Conservation (phyloP, 345 rosid species). For the Heritiera fomes region DNA sequence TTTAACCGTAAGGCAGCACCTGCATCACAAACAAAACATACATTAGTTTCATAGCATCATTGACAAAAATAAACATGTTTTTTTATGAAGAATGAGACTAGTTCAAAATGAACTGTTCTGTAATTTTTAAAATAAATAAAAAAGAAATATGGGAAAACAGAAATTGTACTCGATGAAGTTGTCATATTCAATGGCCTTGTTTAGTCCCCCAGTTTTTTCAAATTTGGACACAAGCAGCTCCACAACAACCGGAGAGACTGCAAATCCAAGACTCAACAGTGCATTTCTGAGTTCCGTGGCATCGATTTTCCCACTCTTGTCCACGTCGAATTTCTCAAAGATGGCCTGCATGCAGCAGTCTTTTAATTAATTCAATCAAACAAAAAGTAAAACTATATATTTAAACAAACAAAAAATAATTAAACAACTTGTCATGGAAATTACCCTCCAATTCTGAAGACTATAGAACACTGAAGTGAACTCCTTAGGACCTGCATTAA, state of each 20-base stretch:
- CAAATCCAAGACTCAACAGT: constrained; percentile 69
- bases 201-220: constrained; percentile 75
- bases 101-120: neutral
- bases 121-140: too few relatives aligned
- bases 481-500: constrained; percentile 77
- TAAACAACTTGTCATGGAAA: neutral
- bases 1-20: constrained; percentile 97
- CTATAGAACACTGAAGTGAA: constrained; percentile 80
- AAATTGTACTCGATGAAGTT: constrained; percentile 86
- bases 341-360: constrained; percentile 41
- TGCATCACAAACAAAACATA: neutral
- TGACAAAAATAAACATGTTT: too few relatives aligned
- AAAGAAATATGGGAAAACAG: neutral
- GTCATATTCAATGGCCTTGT: constrained; percentile 81
- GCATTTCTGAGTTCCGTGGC: constrained; percentile 79
- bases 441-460: constrained; percentile 97
- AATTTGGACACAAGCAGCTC: constrained; percentile 83
- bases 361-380: neutral
- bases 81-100: neutral
- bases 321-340: constrained; percentile 83
- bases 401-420: neutral
- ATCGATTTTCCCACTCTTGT: constrained; percentile 87
- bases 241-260: constrained; percentile 64
- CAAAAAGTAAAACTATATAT: neutral
- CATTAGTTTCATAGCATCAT: too few relatives aligned